phyloP scores from a whole-genome alignment of 2,329 filamentous ascomycete species.

The Elsinoe fawcettii region DNA sequence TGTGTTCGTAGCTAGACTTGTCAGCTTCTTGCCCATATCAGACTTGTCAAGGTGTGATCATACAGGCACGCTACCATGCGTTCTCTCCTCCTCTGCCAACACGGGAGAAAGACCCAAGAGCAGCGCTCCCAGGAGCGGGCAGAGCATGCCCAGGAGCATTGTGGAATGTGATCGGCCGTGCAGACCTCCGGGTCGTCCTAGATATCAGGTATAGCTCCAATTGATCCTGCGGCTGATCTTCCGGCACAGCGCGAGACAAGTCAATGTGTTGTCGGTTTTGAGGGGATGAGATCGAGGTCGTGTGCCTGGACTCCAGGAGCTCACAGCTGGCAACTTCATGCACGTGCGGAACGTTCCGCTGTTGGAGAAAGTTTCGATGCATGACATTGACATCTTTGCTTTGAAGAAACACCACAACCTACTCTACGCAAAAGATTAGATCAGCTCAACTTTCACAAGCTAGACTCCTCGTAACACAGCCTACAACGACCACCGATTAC shows the following conservation, averaged over 20 bases:
- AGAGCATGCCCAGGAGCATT: conserved; percentile 12
- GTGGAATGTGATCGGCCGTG: background rate
- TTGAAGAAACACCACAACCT: background rate
- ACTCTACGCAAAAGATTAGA: background rate
- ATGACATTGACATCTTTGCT: background rate
- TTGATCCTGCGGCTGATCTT: background rate
- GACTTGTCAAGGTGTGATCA: background rate
- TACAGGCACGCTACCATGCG: conserved; percentile 28
- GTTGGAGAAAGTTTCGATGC: background rate
- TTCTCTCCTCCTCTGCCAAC: conserved; percentile 22
- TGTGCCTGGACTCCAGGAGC: background rate
- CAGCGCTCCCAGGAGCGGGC: conserved; percentile 19
- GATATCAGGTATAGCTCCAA: background rate
- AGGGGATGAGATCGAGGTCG: background rate
- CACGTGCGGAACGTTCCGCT: conserved; percentile 13
- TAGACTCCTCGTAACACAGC: background rate
- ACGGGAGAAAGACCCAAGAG: conserved; percentile 25
- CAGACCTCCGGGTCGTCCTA: background rate
- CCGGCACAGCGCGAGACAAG: background rate
- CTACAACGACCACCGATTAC: background rate
- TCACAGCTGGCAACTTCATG: conserved; percentile 14
- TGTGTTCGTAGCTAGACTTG: conserved; percentile 27
- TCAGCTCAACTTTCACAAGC: background rate
- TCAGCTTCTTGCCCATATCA: background rate
- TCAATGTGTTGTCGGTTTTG: background rate